Base-by-base conservation (phyloP, 805 yeast genomes). In the Blastobotrys americana region DNA sequence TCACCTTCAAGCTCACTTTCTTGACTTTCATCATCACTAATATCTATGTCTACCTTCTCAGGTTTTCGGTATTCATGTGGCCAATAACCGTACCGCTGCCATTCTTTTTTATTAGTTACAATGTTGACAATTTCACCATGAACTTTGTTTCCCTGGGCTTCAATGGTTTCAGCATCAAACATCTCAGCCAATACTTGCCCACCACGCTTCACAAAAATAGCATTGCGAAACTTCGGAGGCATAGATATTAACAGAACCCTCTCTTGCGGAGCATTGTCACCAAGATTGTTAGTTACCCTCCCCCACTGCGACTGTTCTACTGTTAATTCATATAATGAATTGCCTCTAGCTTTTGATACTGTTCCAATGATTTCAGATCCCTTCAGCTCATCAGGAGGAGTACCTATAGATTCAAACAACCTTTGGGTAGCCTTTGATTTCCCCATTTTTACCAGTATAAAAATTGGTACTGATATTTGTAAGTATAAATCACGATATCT, bases 131-230 rank as follows among this genome's bases (percentile, higher is more conserved):
- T 56, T 10, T 62, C 64, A 8, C 67, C 69, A 10, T 55, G 50
- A 17, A 62, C 52, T 27, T 58, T 60, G 27, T 54, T 54, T 13
- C 35, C 42, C 19, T 37, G 34, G 9, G 20, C 37, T 17, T 37
- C 48, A 8, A 34, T 33, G 3, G 51, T 50, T 34, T 52, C 60
- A 1, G 52, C 41, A 1, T 52, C 43, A 38, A 45, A 53, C 41
- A 57, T 41, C 23, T 48, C 56, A 1, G 59, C 55, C 5, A 65
- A 51, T 2, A 58, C 65, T 23, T 52, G 51, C 17, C 69, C 68
- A 8, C 67, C 67, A 3, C 69, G 54, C 25, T 57, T 55, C 20
- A 65, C 58, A 48, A 64, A 65, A 34, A 59, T 52, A 33, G 64
- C 59, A 45, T 60, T 63, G 16, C 65, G 50, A 43, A 65, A 57